Evolutionary conservation across 352 stramenopile genomes (phyloP).

Genomic region (Globisporangium abappressorium): DNA sequence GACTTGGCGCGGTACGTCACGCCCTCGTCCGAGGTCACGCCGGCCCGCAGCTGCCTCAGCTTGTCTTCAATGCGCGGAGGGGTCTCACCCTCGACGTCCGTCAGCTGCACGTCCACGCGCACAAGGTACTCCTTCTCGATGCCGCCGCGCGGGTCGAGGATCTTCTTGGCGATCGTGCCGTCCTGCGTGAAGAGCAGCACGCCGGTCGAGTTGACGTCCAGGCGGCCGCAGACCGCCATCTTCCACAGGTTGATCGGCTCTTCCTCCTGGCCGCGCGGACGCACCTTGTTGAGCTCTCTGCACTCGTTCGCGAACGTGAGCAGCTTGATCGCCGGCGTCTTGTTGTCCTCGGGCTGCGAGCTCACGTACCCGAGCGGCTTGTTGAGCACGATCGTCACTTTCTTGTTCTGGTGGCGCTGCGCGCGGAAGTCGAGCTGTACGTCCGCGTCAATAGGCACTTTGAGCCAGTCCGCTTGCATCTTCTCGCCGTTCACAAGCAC

Average conservation of each 20-base stretch:
- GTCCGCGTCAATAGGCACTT: conserved; percentile 54
- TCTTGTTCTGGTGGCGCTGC: conserved; percentile 71
- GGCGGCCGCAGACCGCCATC: conserved; percentile 77
- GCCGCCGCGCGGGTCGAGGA: conserved; percentile 65
- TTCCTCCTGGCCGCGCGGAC: conserved; percentile 27
- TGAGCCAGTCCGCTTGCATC: conserved; percentile 66
- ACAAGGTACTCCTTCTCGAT: conserved; percentile 88
- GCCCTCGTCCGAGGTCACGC: conserved; percentile 54
- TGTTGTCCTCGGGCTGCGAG: conserved; percentile 66
- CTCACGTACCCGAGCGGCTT: conserved; percentile 82
- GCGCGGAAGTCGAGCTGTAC: conserved; percentile 61
- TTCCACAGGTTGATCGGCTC: conserved; percentile 71
- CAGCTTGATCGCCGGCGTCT: conserved; percentile 68
- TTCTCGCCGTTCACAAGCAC: conserved; percentile 74
- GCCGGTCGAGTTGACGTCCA: conserved; percentile 84
- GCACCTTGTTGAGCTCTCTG: conserved; percentile 48
- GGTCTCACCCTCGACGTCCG: conserved; percentile 31
- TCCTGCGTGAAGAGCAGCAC: conserved; percentile 83
- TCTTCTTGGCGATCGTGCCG: conserved; percentile 68
- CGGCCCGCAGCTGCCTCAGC: conserved; percentile 44
- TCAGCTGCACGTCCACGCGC: conserved; percentile 63
- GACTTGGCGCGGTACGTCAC: conserved; percentile 75
- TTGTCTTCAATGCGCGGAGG: conserved; percentile 43
- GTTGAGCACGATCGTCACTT: conserved; percentile 81
- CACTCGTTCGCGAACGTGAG: conserved; percentile 79